Evolutionary conservation across 164 flowering plant genomes (phyloP), one percentile per base, ranked within the genome.

Genomic region (Santalum album): DNA sequence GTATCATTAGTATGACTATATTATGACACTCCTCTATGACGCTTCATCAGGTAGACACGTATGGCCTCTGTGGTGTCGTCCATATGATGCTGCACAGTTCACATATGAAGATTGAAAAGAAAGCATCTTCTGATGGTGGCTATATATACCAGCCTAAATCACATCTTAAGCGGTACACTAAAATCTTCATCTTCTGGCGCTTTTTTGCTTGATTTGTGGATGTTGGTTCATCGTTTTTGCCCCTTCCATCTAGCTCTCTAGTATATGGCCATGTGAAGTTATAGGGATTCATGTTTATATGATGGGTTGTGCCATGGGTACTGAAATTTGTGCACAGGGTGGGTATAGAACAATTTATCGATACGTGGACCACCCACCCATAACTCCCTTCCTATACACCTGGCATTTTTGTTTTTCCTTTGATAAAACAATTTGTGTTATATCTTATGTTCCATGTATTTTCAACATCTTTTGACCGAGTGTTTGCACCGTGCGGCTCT

Each of bases 51-150:
- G 99, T 79, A 14, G 97, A 94, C 64, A 72, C 75, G 17, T 94
- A 87, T 54, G 97, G 96, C 24, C 86, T 94, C 23, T 90, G 99
- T 68, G 96, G 75, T 39, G 57, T 71, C 55, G 90, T 81, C 58
- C 95, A 94, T 59, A 63, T 83, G 86, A 87, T 94, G 97, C 79
- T 94, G 61, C 90, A 87, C 59, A 72, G 73, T 51, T 35, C 76
- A 21, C 85, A 82, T 69, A 79, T 92, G 97, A 74, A 75, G 57
- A 62, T 84, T 36, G 78, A 78, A 63, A 84, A 81, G 80, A 83
- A 69, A 62, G 60, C 55, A 50, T 71, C 82, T 36, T 48, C 76
- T 12, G 82, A 77, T 64, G 95, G 97, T 29, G 59, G 67, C 60
- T 63, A 52, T 59, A 32, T 72, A 42, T 79, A 83, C 62, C 71